phyloP scores from a whole-genome alignment of 768 basidiomycete species.

The Leccinum subgranulosum region DNA sequence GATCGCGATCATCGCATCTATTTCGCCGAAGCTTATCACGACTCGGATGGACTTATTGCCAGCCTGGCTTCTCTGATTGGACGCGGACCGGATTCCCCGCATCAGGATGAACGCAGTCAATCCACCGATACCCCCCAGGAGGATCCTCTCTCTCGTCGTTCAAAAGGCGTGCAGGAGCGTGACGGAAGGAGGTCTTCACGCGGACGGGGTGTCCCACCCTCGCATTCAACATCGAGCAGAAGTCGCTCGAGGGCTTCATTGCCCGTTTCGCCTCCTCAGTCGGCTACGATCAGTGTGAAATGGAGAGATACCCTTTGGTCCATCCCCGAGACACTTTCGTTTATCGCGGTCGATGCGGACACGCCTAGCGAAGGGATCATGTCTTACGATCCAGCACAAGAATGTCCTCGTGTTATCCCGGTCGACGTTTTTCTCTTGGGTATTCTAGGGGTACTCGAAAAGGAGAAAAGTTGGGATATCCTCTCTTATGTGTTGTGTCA shows the following conservation, averaged over 20 bases:
- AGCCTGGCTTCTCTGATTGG: slow-evolving; percentile 65
- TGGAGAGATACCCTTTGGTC: slow-evolving; percentile 58
- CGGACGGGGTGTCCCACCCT: slow-evolving; percentile 45
- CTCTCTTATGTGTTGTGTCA: slow-evolving; percentile 90
- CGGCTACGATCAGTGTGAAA: slow-evolving; percentile 29
- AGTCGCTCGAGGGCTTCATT: slow-evolving; percentile 58
- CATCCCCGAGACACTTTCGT: slow-evolving; percentile 63
- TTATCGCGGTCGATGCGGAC: slow-evolving; percentile 52
- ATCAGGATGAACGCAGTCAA: slow-evolving; percentile 26
- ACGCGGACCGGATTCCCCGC: slow-evolving; percentile 36
- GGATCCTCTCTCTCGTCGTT: slow-evolving; percentile 38
- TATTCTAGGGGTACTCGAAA: slow-evolving; percentile 63
- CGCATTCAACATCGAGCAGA: slow-evolving; percentile 49
- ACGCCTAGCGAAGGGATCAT: slow-evolving; percentile 65
- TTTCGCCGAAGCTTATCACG: slow-evolving; percentile 52
- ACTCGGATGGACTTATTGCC: slow-evolving; percentile 53
- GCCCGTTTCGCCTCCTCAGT: slow-evolving; percentile 27
- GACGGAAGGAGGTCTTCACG: slow-evolving; percentile 51
- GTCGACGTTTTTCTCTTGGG: slow-evolving; percentile 70
- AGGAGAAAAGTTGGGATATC: slow-evolving; percentile 88
- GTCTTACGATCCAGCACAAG: slow-evolving; percentile 57
- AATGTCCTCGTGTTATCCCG: slow-evolving; percentile 52
- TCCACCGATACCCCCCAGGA: slow-evolving; percentile 24
- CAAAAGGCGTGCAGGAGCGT: slow-evolving; percentile 49
- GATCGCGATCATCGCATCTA: slow-evolving; percentile 88